Conservation (phyloP, 2,329 filamentous ascomycete species). For the Colletotrichum ledebouriae region DNA sequence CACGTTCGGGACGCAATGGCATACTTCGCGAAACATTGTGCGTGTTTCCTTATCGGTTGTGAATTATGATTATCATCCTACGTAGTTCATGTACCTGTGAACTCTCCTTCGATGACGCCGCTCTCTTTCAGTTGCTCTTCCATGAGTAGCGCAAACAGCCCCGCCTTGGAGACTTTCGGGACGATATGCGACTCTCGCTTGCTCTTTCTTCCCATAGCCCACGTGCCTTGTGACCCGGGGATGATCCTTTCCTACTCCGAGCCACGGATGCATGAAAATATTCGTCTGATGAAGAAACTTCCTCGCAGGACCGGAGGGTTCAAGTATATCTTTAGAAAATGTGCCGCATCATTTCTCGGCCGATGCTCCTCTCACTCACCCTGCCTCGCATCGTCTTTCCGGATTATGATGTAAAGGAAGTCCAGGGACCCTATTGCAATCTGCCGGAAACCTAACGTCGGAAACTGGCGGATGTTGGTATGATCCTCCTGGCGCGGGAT, state of each 20-base stretch:
- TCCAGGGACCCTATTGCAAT: no score
- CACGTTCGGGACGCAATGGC: not conserved
- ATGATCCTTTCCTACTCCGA: constrained; percentile 1
- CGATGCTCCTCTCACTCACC: not conserved
- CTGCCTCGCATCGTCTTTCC: constrained; percentile 14
- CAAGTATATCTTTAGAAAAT: not conserved
- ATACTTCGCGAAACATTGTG: constrained; percentile 5
- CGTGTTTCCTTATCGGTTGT: not conserved
- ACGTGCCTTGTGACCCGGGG: not conserved
- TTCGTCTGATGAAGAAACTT: constrained; percentile 7
- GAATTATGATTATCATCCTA: constrained; percentile 15
- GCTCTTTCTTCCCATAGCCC: not conserved
- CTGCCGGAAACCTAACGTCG: no score
- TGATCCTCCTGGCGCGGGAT: no score
- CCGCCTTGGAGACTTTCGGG: not conserved
- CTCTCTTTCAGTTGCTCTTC: not conserved
- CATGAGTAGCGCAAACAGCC: constrained; percentile 4
- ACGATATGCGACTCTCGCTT: no score
- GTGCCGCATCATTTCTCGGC: not conserved
- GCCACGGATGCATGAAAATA: not conserved
- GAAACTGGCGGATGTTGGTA: no score
- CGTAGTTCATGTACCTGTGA: constrained; percentile 3
- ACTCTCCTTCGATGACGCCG: not conserved
- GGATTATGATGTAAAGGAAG: not conserved
- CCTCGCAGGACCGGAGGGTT: constrained; percentile 2